Percentiles rank a stretch among this genome's conserved stretches.
Evolutionary conservation across 2,329 filamentous ascomycete genomes (phyloP).

Genomic region (Botrytis fragariae): DNA sequence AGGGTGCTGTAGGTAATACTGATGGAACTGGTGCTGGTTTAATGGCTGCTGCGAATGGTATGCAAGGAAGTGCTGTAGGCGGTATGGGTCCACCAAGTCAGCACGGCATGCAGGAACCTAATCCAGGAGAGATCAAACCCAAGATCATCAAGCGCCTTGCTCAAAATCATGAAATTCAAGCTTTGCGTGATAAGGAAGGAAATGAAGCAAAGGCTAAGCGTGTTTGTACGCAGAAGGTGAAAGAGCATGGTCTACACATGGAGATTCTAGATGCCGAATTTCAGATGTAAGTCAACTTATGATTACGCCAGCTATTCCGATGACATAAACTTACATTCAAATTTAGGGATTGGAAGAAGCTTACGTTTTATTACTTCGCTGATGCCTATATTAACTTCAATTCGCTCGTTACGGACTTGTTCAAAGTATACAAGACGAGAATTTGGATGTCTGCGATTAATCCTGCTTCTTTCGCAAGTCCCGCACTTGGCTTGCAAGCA

Average conservation of each 20-base stretch:
- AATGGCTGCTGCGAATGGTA: conserved; percentile 60
- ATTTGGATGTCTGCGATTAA: conserved; percentile 99
- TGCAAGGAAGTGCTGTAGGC: conserved; percentile 69
- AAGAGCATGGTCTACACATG: conserved; percentile 93
- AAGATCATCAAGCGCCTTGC: conserved; percentile 96
- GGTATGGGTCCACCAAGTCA: conserved; percentile 75
- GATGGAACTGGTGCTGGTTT: conserved; percentile 61
- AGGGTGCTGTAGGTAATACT: conserved; percentile 64
- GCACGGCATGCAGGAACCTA: conserved; percentile 70
- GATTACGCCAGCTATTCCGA: background rate
- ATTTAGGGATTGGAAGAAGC: conserved; percentile 91
- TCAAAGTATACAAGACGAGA: conserved; percentile 98
- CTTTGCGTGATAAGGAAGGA: conserved; percentile 90
- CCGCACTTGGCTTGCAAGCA: conserved; percentile 67
- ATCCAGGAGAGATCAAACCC: conserved; percentile 76
- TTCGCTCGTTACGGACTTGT: conserved; percentile 90
- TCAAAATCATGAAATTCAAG: conserved; percentile 84
- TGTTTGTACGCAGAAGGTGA: conserved; percentile 93
- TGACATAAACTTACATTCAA: conserved; percentile 7
- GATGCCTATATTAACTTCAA: conserved; percentile 99
- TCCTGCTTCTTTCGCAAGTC: conserved; percentile 87
- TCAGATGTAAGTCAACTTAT: conserved; percentile 71
- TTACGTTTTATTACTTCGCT: conserved; percentile 98
- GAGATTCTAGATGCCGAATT: conserved; percentile 98
- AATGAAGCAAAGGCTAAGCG: conserved; percentile 97